Conservation (phyloP, 148 eudicot species). For the Diospyros kaki region DNA sequence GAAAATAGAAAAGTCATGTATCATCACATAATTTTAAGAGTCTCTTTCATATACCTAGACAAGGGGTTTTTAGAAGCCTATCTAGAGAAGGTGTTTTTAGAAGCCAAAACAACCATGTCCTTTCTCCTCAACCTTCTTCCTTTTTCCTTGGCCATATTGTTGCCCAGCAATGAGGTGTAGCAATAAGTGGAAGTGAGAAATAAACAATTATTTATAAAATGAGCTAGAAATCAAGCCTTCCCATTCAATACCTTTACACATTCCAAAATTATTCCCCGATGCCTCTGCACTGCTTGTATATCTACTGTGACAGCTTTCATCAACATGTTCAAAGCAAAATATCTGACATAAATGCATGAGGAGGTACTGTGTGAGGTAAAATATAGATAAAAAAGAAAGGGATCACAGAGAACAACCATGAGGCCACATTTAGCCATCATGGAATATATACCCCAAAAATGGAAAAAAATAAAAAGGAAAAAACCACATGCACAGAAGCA, state of each 20-base stretch:
- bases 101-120: background rate
- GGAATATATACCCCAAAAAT: background rate
- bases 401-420: background rate
- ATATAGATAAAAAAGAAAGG: background rate
- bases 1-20: background rate
- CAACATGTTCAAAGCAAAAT: conserved; percentile 97
- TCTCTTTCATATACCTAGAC: background rate
- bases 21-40: background rate
- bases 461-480: background rate
- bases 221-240: background rate
- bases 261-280: conserved; percentile 87
- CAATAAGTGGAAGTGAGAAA: background rate
- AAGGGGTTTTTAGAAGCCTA: background rate
- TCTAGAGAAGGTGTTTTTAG: background rate
- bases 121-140: background rate
- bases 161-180: background rate
- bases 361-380: background rate
- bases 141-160: background rate
- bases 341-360: conserved; percentile 39
- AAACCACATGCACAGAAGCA: no score
- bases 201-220: background rate
- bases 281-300: conserved; percentile 98
- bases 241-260: conserved; percentile 79
- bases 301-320: conserved; percentile 87
- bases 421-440: background rate